Evolutionary conservation across 805 yeast genomes (phyloP), one percentile per base, ranked within the genome.

Genomic region (Gaillardinia entomophila): DNA sequence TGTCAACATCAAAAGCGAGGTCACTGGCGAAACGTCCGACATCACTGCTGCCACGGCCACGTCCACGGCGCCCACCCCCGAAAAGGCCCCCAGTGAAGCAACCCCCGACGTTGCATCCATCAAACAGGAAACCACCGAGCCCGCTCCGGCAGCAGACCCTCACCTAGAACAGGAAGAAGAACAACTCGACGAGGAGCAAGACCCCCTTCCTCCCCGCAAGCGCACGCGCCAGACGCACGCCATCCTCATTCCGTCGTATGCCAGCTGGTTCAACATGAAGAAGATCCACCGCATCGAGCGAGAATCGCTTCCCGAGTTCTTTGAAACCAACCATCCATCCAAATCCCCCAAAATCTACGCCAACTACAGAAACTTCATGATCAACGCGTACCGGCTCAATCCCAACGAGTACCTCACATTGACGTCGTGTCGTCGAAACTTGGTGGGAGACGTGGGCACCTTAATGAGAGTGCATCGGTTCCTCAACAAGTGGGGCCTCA

Each of bases 401-500:
- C 96, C 96, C 15, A 82, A 82, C 46, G 96, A 89, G 55, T 88
- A 85, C 49, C 64, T 89, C 26, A 84, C 96, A 0, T 78, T 86
- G 37, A 89, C 97, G 0, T 94, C 96, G 0, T 82, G 88, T 35
- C 78, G 97, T 53, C 78, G 97, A 47, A 86, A 86, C 45, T 68
- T 89, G 36, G 88, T 86, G 11, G 95, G 96, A 35, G 97, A 89
- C 62, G 95, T 87, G 5, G 90, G 94, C 2, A 76, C 96, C 0
- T 73, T 89, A 38, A 74, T 88, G 69, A 75, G 96, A 41, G 77
- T 89, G 6, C 95, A 86, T 51, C 71, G 79, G 32, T 88, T 89
- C 51, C 62, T 89, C 36, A 85, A 78, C 45, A 83, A 82, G 54
- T 89, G 97, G 97, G 97, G 97, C 0, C 66, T 89, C 32, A 85